Percentiles rank a stretch among this genome's conserved stretches.
Conservation (phyloP, 1,139 yeast genomes). For the Blastobotrys buckinghamii region DNA sequence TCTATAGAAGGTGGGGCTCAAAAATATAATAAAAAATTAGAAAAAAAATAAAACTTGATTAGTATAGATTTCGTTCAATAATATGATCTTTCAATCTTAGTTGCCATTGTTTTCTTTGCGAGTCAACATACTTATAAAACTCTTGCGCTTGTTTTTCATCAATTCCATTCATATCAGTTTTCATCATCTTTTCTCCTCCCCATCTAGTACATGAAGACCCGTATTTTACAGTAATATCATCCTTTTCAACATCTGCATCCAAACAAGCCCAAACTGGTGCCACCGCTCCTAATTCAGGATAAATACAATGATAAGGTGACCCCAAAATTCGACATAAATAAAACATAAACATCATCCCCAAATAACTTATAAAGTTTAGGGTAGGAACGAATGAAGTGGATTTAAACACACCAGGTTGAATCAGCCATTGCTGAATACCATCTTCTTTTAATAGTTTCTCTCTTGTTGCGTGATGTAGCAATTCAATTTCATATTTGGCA, state of each 20-base stretch:
- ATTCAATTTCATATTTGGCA: constrained; percentile 80
- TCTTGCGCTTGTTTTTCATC: constrained; percentile 33
- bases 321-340: constrained; percentile 80
- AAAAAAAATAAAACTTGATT: neutral
- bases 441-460: constrained; percentile 40
- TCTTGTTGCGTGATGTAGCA: constrained; percentile 69
- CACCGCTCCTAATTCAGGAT: constrained; percentile 85
- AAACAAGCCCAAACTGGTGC: constrained; percentile 65
- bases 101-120: constrained; percentile 58
- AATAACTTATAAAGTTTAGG: constrained; percentile 69
- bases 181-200: constrained; percentile 60
- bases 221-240: constrained; percentile 52
- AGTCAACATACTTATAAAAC: constrained; percentile 54
- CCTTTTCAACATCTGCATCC: constrained; percentile 41
- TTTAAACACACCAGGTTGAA: constrained; percentile 92
- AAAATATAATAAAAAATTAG: neutral
- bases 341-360: constrained; percentile 80
- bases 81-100: constrained; percentile 66
- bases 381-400: constrained; percentile 74
- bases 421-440: constrained; percentile 65
- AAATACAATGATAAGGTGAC: constrained; percentile 80
- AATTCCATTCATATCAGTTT: constrained; percentile 41
- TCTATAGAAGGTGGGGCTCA: too few relatives aligned
- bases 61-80: constrained; percentile 32
- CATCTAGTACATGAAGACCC: constrained; percentile 64